phyloP scores from a whole-genome alignment of 306 rosid species.

The Medicago truncatula region DNA sequence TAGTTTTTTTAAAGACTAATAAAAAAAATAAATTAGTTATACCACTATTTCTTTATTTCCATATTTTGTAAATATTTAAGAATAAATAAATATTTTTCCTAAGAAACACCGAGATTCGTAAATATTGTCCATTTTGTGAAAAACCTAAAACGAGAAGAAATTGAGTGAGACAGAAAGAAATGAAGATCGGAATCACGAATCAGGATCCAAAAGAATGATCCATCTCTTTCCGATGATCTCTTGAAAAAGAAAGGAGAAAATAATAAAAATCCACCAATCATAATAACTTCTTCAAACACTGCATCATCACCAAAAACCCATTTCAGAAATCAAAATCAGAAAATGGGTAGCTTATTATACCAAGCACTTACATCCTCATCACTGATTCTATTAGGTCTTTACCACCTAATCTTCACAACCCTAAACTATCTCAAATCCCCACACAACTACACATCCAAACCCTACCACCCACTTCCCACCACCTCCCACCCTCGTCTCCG shows the following conservation, averaged over 20 bases:
- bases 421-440: conserved; percentile 71
- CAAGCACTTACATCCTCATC: conserved; percentile 60
- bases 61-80: no score
- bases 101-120: background rate
- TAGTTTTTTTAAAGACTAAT: no score
- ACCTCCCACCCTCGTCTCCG: conserved; percentile 51
- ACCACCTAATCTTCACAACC: conserved; percentile 66
- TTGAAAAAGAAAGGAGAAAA: background rate
- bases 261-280: background rate
- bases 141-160: background rate
- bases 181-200: background rate
- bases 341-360: conserved; percentile 26
- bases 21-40: no score
- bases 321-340: background rate
- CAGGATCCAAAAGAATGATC: background rate
- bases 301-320: background rate
- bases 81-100: no score
- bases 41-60: no score
- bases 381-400: conserved; percentile 63
- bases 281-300: background rate
- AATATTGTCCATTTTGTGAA: background rate
- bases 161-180: background rate
- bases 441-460: conserved; percentile 71
- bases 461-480: conserved; percentile 70
- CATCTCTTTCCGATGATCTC: background rate